A percentile compares a stretch with the other conserved stretches of the same genome.
These are phyloP conservation scores for Saprolegnia parasitica DNA, from an alignment of 352 stramenopile genomes.

Conservation along the genomic window DNA sequence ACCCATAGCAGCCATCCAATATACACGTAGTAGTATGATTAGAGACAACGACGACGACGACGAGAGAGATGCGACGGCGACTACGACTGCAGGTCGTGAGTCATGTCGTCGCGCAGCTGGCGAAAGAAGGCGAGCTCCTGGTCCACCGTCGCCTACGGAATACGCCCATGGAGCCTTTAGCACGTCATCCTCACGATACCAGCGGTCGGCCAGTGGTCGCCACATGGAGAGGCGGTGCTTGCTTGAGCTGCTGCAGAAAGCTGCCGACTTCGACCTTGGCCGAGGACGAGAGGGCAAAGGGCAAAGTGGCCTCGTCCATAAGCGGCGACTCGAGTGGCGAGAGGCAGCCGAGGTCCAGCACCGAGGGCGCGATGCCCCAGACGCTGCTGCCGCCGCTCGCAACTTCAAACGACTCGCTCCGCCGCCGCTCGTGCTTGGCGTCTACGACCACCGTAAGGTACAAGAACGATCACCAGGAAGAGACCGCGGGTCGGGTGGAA, in stretches of 20 bases:
- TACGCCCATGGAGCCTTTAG: not conserved
- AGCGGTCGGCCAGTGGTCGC: conserved; percentile 15
- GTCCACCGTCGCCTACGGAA: conserved; percentile 8
- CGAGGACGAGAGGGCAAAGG: conserved; percentile 59
- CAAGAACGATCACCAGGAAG: not conserved
- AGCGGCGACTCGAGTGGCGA: conserved; percentile 30
- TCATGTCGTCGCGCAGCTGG: conserved; percentile 25
- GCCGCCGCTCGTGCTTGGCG: conserved; percentile 6
- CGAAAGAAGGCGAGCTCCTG: conserved; percentile 18
- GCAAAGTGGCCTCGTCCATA: conserved; percentile 48
- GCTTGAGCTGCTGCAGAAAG: conserved; percentile 77
- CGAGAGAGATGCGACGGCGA: not conserved
- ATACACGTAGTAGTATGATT: too few species aligned
- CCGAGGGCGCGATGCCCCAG: conserved; percentile 13
- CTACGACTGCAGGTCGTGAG: conserved; percentile 1
- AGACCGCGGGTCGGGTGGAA: conserved; percentile 2
- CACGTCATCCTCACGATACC: not conserved
- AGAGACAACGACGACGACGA: not conserved
- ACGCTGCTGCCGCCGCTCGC: not conserved
- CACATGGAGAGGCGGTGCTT: conserved; percentile 53
- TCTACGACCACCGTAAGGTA: not conserved
- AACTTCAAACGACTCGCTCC: conserved; percentile 18
- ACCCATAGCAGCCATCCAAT: too few species aligned
- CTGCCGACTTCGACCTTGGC: conserved; percentile 51
- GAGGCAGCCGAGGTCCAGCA: not conserved